Evolutionary conservation across 2,329 filamentous ascomycete genomes (phyloP), one percentile per base, ranked within the genome.

Genomic region (Ascochyta rabiei): DNA sequence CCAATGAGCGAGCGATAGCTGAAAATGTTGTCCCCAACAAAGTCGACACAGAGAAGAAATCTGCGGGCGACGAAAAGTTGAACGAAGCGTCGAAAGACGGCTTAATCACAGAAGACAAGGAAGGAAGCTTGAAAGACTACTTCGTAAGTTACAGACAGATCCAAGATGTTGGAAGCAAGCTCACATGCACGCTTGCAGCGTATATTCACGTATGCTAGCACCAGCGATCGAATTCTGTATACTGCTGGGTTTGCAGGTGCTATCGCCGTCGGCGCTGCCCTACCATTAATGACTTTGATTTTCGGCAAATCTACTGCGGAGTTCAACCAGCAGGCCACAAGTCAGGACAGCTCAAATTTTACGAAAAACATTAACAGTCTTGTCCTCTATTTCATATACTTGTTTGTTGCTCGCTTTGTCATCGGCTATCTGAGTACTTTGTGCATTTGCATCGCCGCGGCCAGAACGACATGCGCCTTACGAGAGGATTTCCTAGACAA

Each of bases 381-480:
- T 52, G 63, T 53, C 39, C 48, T 69, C 15, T 70, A 67, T 40
- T 70, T 68, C 28, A 44, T 70, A 10, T 70, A 70, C 42, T 50
- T 70, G 12, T 65, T 56, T 9, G 46, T 59, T 9, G 61, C 53
- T 7, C 49, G 44, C 1, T 59, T 61, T 8, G 91, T 92, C 15
- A 96, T 96, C 64, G 79, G 96, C 49, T 70, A 69, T 41, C 35
- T 95, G 53, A 82, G 85, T 15, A 96, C 91, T 0, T 86, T 93
- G 18, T 89, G 90, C 23, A 96, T 93, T 77, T 95, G 96, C 68
- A 96, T 77, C 42, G 68, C 73, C 2, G 77, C 77, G n/a, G 77
- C 79, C 47, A 74, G 76, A 34, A 76, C 78, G 23, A 66, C 74
- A 0, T 70, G 70, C 26, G 76, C 74, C 51, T 70, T 79, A 16